Evolutionary conservation across 306 rosid genomes (phyloP).

Genomic region (Malus domestica): DNA sequence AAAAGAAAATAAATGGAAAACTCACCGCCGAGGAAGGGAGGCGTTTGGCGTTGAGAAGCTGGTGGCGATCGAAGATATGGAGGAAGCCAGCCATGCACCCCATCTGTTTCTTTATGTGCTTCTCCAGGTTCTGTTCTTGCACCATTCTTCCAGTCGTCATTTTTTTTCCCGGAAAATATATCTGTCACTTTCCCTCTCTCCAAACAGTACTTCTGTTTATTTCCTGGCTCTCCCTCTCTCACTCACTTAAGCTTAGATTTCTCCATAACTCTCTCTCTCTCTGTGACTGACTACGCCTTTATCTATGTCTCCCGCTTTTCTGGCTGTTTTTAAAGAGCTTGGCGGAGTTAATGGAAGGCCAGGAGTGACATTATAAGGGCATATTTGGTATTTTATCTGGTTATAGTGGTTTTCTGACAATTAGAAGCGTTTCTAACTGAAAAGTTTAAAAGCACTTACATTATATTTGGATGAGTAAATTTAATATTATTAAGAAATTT

Average conservation of each 20-base stretch:
- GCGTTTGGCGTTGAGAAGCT: slow-evolving; percentile 55
- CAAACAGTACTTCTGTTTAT: background rate
- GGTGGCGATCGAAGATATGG: slow-evolving; percentile 86
- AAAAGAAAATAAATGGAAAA: background rate
- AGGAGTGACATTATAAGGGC: background rate
- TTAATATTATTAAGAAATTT: no score
- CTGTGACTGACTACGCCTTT: slow-evolving; percentile 13
- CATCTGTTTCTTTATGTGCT: slow-evolving; percentile 77
- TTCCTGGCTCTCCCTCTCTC: background rate
- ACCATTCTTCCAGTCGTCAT: slow-evolving; percentile 53
- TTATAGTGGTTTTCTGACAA: no score
- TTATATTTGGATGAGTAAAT: no score
- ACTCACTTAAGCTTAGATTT: background rate
- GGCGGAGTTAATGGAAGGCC: slow-evolving; percentile 17
- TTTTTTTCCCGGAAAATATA: slow-evolving; percentile 14
- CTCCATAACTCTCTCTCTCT: background rate
- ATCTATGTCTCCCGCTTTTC: slow-evolving; percentile 69
- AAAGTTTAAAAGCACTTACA: no score
- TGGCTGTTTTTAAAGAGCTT: slow-evolving; percentile 45
- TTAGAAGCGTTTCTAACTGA: no score
- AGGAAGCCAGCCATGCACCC: slow-evolving; percentile 98
- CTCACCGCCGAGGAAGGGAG: slow-evolving; percentile 57
- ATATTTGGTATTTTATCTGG: background rate
- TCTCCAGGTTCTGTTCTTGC: slow-evolving; percentile 66
- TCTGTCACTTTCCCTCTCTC: background rate